Evolutionary conservation across 1,284 basidiomycete species (phyloP).

Genomic region (Binderoboletus segoi): DNA sequence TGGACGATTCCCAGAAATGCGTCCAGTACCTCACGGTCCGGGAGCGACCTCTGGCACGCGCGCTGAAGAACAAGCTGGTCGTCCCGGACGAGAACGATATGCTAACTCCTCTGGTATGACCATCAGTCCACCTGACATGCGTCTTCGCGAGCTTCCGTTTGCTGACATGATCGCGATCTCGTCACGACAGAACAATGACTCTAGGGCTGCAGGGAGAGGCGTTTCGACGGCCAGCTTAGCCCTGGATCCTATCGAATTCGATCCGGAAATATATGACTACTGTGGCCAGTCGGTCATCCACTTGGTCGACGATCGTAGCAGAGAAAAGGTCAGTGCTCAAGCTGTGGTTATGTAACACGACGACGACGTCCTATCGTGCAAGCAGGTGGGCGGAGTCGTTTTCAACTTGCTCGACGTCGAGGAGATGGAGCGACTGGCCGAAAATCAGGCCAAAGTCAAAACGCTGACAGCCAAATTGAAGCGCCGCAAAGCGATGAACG

Average conservation of each 20-base stretch:
- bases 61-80: not conserved
- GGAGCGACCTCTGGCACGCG: rapidly evolving
- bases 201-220: not conserved
- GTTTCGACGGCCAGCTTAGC: not conserved
- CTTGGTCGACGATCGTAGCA: not conserved
- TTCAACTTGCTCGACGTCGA: not conserved
- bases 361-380: too few species aligned
- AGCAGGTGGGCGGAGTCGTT: not conserved
- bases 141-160: too few species aligned
- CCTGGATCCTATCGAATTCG: not conserved
- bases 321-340: not conserved
- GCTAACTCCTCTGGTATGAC: not conserved
- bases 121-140: too few species aligned
- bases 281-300: not conserved
- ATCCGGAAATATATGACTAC: not conserved
- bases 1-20: not conserved
- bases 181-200: too few species aligned
- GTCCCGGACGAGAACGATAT: not conserved
- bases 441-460: conserved; percentile 7
- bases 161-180: too few species aligned
- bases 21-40: not conserved
- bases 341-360: too few species aligned
- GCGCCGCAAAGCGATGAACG: not conserved
- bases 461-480: not conserved
- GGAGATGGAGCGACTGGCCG: not conserved